Conservation (phyloP, 2,329 filamentous ascomycete genomes). For the Alternaria atra region DNA sequence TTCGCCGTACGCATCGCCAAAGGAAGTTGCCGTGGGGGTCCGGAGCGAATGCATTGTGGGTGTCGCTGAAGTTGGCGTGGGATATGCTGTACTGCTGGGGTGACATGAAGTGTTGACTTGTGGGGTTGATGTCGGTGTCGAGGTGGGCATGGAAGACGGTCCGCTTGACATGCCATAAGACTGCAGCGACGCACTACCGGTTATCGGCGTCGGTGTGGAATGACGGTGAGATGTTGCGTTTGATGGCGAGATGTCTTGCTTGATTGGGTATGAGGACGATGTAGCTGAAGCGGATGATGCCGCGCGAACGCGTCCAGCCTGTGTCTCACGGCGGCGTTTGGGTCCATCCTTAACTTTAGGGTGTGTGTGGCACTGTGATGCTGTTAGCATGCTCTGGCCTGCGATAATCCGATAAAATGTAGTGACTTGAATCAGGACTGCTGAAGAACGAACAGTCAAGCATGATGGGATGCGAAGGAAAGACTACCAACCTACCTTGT, state of each 20-base stretch:
- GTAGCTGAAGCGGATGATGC: slow-evolving; percentile 47
- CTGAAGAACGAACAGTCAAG: slow-evolving; percentile 12
- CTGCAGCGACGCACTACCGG: slow-evolving; percentile 35
- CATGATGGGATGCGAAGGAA: slow-evolving; percentile 15
- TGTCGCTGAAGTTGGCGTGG: slow-evolving; percentile 37
- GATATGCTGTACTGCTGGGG: slow-evolving; percentile 33
- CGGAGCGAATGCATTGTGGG: slow-evolving; percentile 31
- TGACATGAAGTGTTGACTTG: slow-evolving; percentile 31
- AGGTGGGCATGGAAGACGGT: slow-evolving; percentile 24
- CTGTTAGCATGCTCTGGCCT: slow-evolving; percentile 35
- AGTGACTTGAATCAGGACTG: slow-evolving; percentile 10
- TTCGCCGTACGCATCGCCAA: slow-evolving; percentile 21
- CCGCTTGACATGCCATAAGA: slow-evolving; percentile 36
- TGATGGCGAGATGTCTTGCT: slow-evolving; percentile 35
- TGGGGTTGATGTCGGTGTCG: slow-evolving; percentile 32
- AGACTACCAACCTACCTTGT: slow-evolving; percentile 68
- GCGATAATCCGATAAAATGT: slow-evolving; percentile 11
- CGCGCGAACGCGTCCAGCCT: slow-evolving; percentile 48
- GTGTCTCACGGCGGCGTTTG: slow-evolving; percentile 54
- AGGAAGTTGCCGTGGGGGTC: slow-evolving; percentile 31
- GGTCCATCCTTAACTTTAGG: slow-evolving; percentile 56
- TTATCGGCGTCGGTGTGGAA: slow-evolving; percentile 42
- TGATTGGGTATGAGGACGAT: slow-evolving; percentile 47
- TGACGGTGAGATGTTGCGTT: slow-evolving; percentile 37
- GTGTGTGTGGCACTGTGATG: slow-evolving; percentile 52